Percentiles rank a stretch among this genome's conserved stretches.
These are phyloP conservation scores for Blastomyces emzantsi DNA, from an alignment of 2,329 filamentous ascomycete genomes.

Conservation along the genomic window DNA sequence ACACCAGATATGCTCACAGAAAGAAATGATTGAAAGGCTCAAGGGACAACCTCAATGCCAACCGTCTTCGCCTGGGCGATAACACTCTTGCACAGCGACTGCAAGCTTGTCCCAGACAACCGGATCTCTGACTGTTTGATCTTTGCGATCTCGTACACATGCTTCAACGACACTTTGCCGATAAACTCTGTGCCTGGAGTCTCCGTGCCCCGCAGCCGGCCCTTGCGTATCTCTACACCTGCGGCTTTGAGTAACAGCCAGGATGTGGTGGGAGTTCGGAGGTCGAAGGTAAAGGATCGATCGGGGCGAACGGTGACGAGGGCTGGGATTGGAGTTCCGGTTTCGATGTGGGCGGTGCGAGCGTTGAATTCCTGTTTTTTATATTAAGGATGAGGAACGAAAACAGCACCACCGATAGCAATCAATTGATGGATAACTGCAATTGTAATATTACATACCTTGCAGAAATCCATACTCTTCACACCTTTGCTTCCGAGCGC, in stretches of 20 bases:
- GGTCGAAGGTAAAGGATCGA: constrained; percentile 83
- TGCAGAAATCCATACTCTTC: constrained; percentile 99
- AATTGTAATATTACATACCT: constrained; percentile 47
- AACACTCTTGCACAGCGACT: constrained; percentile 63
- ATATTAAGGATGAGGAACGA: background rate
- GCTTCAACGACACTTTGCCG: constrained; percentile 85
- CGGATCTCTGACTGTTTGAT: constrained; percentile 79
- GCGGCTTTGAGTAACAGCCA: constrained; percentile 81
- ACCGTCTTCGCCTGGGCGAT: constrained; percentile 69
- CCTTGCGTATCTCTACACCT: constrained; percentile 60
- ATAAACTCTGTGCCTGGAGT: constrained; percentile 67
- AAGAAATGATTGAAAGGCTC: constrained; percentile 3
- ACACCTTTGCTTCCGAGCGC: constrained; percentile 95
- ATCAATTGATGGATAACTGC: constrained; percentile 5
- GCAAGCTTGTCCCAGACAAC: constrained; percentile 59
- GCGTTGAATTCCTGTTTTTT: constrained; percentile 86
- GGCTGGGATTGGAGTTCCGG: constrained; percentile 80
- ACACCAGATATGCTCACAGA: background rate
- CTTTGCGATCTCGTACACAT: constrained; percentile 94
- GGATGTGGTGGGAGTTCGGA: constrained; percentile 90
- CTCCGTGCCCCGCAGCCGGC: constrained; percentile 63
- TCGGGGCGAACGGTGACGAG: constrained; percentile 88
- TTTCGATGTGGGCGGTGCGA: constrained; percentile 70
- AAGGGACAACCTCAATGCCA: constrained; percentile 62
- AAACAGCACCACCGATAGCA: background rate